Evolutionary conservation across 2,329 filamentous ascomycete genomes (phyloP).

Genomic region (Beauveria medogensis): DNA sequence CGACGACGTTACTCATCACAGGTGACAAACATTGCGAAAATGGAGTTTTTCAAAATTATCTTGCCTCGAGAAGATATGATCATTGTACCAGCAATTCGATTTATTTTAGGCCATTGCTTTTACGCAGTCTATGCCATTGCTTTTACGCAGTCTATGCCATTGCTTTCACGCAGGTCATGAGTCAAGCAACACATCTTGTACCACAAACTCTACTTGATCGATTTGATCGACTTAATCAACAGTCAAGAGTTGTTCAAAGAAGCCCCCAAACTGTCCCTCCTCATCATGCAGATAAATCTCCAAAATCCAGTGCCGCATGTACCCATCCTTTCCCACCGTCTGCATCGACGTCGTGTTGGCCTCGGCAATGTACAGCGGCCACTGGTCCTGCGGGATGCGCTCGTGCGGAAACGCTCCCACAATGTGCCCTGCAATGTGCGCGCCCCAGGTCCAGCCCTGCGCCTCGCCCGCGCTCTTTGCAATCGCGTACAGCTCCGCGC

Average conservation of each 20-base stretch:
- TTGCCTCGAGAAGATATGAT: not conserved
- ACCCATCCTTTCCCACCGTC: constrained; percentile 29
- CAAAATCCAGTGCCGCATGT: constrained; percentile 40
- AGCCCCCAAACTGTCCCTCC: constrained; percentile 29
- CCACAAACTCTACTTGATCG: not conserved
- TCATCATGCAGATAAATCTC: constrained; percentile 39
- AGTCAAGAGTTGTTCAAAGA: constrained; percentile 33
- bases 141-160: not conserved
- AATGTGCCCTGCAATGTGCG: constrained; percentile 37
- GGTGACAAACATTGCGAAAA: not conserved
- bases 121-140: not conserved
- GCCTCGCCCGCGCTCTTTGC: constrained; percentile 28
- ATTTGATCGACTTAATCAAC: not conserved
- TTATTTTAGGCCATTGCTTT: not conserved
- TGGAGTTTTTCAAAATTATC: not conserved
- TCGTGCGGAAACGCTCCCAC: constrained; percentile 44
- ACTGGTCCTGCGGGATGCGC: constrained; percentile 39
- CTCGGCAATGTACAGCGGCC: constrained; percentile 34
- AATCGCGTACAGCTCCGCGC: constrained; percentile 37
- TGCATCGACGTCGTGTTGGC: constrained; percentile 36
- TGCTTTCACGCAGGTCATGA: not conserved
- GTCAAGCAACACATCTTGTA: not conserved
- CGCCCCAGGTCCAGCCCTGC: constrained; percentile 37
- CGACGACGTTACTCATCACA: not conserved
- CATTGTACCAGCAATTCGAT: not conserved